These are phyloP conservation scores for Mediolabrus comicus DNA, from an alignment of 108 stramenopile species.

Conservation along the genomic window DNA sequence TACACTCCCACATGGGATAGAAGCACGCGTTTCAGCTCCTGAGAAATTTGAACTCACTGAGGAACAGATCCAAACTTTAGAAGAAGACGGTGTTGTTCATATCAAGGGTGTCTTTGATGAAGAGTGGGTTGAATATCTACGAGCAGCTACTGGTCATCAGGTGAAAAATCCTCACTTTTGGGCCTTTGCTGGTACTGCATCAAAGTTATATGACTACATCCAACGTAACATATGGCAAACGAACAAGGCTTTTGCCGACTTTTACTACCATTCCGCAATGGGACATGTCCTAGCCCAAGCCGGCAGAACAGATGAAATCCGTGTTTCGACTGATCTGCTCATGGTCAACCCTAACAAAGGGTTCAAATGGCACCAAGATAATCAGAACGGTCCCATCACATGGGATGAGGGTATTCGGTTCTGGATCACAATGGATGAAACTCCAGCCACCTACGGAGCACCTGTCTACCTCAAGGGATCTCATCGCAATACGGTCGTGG, in stretches of 20 bases:
- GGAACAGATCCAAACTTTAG: slow-evolving; percentile 76
- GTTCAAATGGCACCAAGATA: slow-evolving; percentile 96
- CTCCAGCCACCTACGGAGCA: slow-evolving; percentile 87
- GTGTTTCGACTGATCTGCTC: slow-evolving; percentile 86
- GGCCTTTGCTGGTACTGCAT: slow-evolving; percentile 91
- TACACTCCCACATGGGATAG: slow-evolving; percentile 72
- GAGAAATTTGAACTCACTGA: slow-evolving; percentile 71
- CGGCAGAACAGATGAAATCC: slow-evolving; percentile 82
- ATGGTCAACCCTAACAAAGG: slow-evolving; percentile 97
- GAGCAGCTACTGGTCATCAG: slow-evolving; percentile 75
- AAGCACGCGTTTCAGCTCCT: slow-evolving; percentile 57
- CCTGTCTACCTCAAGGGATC: slow-evolving; percentile 92
- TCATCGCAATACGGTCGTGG: slow-evolving; percentile 73
- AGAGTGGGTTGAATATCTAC: slow-evolving; percentile 87
- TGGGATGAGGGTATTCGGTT: slow-evolving; percentile 86
- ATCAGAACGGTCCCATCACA: slow-evolving; percentile 92
- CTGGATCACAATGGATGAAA: slow-evolving; percentile 95
- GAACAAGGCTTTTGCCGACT: slow-evolving; percentile 84
- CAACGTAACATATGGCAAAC: slow-evolving; percentile 94
- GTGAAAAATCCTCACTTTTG: slow-evolving; percentile 88
- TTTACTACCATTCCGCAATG: slow-evolving; percentile 90
- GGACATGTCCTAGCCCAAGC: slow-evolving; percentile 83
- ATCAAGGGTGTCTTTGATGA: slow-evolving; percentile 80
- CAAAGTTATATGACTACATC: slow-evolving; percentile 92
- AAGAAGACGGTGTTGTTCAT: slow-evolving; percentile 86